Percentiles rank a stretch among this genome's conserved stretches.
phyloP scores from a whole-genome alignment of 108 stramenopile genomes.

The Discostella pseudostelligera region DNA sequence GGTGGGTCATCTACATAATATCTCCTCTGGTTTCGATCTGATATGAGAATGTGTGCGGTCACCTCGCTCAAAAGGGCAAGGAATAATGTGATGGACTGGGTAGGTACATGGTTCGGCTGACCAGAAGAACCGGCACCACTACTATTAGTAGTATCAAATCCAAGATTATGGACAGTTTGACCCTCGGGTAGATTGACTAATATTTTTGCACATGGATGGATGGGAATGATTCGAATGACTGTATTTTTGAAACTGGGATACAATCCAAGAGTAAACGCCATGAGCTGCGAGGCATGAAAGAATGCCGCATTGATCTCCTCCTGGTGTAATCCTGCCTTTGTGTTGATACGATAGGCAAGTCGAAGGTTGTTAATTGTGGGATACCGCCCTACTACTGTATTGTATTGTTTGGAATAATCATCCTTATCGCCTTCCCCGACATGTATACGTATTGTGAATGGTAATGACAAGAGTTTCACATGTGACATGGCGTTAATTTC shows the following conservation, averaged over 20 bases:
- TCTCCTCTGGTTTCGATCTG: neutral
- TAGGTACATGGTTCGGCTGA: slow-evolving; percentile 15
- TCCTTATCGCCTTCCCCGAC: slow-evolving; percentile 4
- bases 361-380: slow-evolving; percentile 43
- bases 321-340: slow-evolving; percentile 19
- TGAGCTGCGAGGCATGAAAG: slow-evolving; percentile 33
- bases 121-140: no score
- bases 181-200: slow-evolving; percentile 18
- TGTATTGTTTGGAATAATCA: no score
- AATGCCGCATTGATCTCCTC: slow-evolving; percentile 41
- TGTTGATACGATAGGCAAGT: slow-evolving; percentile 36
- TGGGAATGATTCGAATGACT: slow-evolving; percentile 21
- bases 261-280: slow-evolving; percentile 27
- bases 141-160: slow-evolving; percentile 18
- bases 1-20: neutral
- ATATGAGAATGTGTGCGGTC: slow-evolving; percentile 18
- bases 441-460: slow-evolving; percentile 24
- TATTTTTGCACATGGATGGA: slow-evolving; percentile 44
- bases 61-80: slow-evolving; percentile 31
- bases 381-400: slow-evolving; percentile 15
- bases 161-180: slow-evolving; percentile 38
- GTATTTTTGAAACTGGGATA: slow-evolving; percentile 27
- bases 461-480: slow-evolving; percentile 33
- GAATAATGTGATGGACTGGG: slow-evolving; percentile 20
- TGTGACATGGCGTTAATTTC: slow-evolving; percentile 32